phyloP scores from a whole-genome alignment of 2,329 filamentous ascomycete species.

The Apiospora phragmitis region DNA sequence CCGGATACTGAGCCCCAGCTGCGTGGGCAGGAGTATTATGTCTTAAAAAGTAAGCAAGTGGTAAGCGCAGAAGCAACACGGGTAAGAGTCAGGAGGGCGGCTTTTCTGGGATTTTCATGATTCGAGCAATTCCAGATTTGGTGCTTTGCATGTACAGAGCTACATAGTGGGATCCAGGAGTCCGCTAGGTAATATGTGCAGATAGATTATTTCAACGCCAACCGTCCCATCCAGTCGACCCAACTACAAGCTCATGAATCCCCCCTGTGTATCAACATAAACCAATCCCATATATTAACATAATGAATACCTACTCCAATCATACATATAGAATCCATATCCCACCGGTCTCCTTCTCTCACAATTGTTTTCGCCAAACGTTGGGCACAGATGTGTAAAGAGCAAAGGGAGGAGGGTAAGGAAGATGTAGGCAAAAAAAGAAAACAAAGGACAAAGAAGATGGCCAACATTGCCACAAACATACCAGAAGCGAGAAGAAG shows the following conservation, averaged over 20 bases:
- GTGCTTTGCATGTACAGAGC: not conserved
- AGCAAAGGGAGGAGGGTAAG: not conserved
- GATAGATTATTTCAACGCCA: not conserved
- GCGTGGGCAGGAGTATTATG: not conserved
- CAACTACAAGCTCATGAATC: not conserved
- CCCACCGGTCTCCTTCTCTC: not conserved
- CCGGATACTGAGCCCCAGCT: not conserved
- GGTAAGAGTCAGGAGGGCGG: not conserved
- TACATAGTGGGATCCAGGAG: not conserved
- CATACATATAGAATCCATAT: not conserved
- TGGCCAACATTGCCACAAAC: not conserved
- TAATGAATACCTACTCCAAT: no score
- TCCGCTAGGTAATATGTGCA: not conserved
- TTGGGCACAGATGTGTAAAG: not conserved
- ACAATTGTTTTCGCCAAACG: not conserved
- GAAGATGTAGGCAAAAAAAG: not conserved
- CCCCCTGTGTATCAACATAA: no score
- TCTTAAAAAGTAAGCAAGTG: not conserved
- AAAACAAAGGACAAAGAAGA: not conserved
- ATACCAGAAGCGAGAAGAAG: not conserved
- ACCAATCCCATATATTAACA: not conserved
- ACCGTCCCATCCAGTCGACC: not conserved
- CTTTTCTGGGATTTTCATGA: not conserved
- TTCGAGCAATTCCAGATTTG: not conserved
- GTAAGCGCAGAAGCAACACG: not conserved